Conservation (phyloP, 345 rosid species). For the Acer saccharum region DNA sequence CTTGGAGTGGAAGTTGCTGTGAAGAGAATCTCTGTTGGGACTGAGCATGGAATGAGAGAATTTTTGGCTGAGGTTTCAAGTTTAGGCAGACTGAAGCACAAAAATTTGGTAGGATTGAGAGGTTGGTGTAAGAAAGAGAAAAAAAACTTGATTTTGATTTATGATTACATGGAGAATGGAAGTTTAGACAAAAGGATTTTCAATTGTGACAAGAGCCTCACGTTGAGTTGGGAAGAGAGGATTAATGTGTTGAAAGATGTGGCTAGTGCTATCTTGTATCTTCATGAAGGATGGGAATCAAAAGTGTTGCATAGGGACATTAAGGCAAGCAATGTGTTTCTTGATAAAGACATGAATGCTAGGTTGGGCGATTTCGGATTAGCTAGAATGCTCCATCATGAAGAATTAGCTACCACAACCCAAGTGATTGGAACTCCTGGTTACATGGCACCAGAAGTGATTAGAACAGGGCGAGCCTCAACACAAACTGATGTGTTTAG, state of each 20-base stretch:
- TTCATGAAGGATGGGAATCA: conserved; percentile 39
- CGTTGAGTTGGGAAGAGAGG: conserved; percentile 34
- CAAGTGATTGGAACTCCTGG: conserved; percentile 35
- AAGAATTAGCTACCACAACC: conserved; percentile 23
- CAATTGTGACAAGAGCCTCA: conserved; percentile 1
- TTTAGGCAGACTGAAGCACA: conserved; percentile 35
- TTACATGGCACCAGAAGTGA: conserved; percentile 31
- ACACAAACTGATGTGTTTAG: conserved; percentile 52
- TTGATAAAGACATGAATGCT: conserved; percentile 36
- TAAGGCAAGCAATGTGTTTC: conserved; percentile 39
- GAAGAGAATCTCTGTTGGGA: conserved; percentile 26
- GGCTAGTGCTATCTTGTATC: conserved; percentile 28
- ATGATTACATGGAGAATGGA: conserved; percentile 42
- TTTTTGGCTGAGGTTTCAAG: conserved; percentile 37
- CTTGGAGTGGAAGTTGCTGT: conserved; percentile 26
- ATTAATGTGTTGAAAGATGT: conserved; percentile 32
- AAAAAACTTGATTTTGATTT: conserved; percentile 28
- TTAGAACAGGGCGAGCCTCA: conserved; percentile 47
- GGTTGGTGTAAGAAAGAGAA: conserved; percentile 34
- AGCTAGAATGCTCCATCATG: conserved; percentile 26
- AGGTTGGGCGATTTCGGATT: conserved; percentile 35
- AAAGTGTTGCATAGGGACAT: conserved; percentile 39
- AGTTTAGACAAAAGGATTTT: conserved; percentile 33
- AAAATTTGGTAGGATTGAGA: conserved; percentile 33
- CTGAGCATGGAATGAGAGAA: conserved; percentile 26